A percentile compares a stretch with the other conserved stretches of the same genome.
phyloP scores from a whole-genome alignment of 768 basidiomycete genomes.

The Pholiota microspora region DNA sequence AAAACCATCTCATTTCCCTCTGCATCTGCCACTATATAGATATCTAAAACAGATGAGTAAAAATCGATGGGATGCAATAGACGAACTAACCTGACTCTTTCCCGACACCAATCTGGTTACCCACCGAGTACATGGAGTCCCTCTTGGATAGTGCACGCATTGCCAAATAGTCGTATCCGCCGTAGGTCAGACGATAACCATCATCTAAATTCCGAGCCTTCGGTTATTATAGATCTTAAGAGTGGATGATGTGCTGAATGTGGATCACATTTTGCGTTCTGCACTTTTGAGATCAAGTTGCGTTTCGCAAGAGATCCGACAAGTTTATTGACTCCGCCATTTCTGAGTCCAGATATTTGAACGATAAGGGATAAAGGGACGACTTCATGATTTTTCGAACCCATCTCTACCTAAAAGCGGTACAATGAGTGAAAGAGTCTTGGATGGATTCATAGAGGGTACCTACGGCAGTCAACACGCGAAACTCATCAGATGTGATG shows the following conservation, averaged over 20 bases:
- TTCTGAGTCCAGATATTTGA: constrained; percentile 89
- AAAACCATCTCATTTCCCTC: constrained; percentile 87
- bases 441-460: neutral
- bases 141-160: constrained; percentile 91
- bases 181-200: constrained; percentile 95
- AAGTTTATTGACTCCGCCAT: constrained; percentile 92
- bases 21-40: constrained; percentile 85
- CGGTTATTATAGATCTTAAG: constrained; percentile 7
- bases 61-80: neutral
- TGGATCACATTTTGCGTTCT: constrained; percentile 83
- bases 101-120: constrained; percentile 97
- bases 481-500: constrained; percentile 87
- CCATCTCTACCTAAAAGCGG: constrained; percentile 84
- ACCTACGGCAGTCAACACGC: constrained; percentile 89
- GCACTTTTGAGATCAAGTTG: constrained; percentile 84
- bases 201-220: constrained; percentile 61
- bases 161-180: constrained; percentile 96
- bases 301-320: constrained; percentile 90
- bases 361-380: constrained; percentile 88
- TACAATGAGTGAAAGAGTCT: constrained; percentile 6
- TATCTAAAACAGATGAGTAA: constrained; percentile 46
- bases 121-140: constrained; percentile 86
- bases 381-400: constrained; percentile 96
- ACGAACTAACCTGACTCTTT: constrained; percentile 83
- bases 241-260: neutral